A percentile compares a stretch with the other conserved stretches of the same genome.
phyloP scores from a whole-genome alignment of 306 rosid genomes.

The Calophaca sinica region DNA sequence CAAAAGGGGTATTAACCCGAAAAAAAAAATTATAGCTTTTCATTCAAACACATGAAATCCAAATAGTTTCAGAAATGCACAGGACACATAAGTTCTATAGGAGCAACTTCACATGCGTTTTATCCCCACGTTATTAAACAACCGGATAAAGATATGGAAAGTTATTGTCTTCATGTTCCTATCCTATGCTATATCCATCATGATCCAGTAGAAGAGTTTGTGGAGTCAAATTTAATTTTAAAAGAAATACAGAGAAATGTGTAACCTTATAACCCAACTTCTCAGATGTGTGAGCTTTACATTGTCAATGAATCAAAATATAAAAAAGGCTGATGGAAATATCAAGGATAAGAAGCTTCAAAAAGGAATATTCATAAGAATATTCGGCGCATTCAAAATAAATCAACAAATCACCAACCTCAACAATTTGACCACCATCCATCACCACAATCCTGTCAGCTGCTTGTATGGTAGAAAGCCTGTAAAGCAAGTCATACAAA shows the following conservation, averaged over 20 bases:
- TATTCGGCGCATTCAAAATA: slow-evolving; percentile 36
- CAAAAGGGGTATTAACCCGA: no score
- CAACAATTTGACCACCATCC: slow-evolving; percentile 83
- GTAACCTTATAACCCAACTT: slow-evolving; percentile 20
- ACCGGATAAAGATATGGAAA: slow-evolving; percentile 9
- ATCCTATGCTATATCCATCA: slow-evolving; percentile 35
- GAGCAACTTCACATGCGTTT: background rate
- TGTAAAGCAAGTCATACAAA: slow-evolving; percentile 47
- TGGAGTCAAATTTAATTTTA: slow-evolving; percentile 3
- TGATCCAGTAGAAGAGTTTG: slow-evolving; percentile 35
- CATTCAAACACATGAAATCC: slow-evolving; percentile 20
- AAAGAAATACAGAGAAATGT: background rate
- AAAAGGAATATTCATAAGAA: slow-evolving; percentile 26
- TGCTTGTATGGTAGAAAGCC: slow-evolving; percentile 97
- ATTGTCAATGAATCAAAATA: slow-evolving; percentile 1
- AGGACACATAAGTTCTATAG: slow-evolving; percentile 5
- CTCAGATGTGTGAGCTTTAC: background rate
- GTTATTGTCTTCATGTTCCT: slow-evolving; percentile 37
- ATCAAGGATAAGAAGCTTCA: slow-evolving; percentile 30
- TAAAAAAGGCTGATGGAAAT: background rate
- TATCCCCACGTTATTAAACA: background rate
- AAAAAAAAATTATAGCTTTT: slow-evolving; percentile 26
- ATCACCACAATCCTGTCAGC: slow-evolving; percentile 94
- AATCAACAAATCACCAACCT: slow-evolving; percentile 65
- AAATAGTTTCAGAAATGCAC: slow-evolving; percentile 31